phyloP scores from a whole-genome alignment of 2,329 filamentous ascomycete species.

The Microdochium trichocladiopsis region DNA sequence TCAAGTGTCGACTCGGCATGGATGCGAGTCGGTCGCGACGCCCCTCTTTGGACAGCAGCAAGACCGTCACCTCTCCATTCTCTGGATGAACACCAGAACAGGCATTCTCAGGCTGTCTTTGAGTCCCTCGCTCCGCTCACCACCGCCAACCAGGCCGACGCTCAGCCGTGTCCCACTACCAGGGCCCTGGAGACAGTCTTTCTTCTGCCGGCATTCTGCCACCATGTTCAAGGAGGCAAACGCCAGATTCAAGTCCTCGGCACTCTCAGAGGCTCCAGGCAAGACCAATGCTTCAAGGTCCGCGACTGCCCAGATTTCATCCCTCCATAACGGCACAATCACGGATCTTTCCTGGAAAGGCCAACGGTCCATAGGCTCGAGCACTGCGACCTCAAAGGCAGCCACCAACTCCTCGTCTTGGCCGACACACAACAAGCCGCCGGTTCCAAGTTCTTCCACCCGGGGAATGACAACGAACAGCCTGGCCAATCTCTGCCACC shows the following conservation, averaged over 20 bases:
- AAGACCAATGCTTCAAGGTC: constrained; percentile 5
- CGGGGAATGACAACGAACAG: constrained; percentile 14
- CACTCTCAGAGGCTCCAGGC: constrained; percentile 18
- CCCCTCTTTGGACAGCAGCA: not conserved
- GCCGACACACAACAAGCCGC: constrained; percentile 6
- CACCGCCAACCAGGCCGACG: not conserved
- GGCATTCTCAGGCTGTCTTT: not conserved
- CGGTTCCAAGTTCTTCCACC: constrained; percentile 5
- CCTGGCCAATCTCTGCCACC: constrained; percentile 34
- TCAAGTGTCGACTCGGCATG: not conserved
- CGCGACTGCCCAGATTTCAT: constrained; percentile 11
- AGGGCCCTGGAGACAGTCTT: not conserved
- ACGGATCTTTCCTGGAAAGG: constrained; percentile 41
- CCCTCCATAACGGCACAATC: constrained; percentile 37
- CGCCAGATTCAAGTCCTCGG: constrained; percentile 27
- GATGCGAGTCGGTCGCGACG: not conserved
- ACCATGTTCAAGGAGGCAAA: constrained; percentile 19
- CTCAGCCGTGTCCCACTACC: not conserved
- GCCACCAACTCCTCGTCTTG: constrained; percentile 12
- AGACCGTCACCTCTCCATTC: not conserved
- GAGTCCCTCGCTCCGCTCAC: not conserved
- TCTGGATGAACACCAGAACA: not conserved
- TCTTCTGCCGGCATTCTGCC: not conserved
- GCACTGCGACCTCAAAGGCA: constrained; percentile 32
- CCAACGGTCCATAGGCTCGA: constrained; percentile 24